phyloP scores from a whole-genome alignment of 805 yeast species.

The Spathaspora arborariae region DNA sequence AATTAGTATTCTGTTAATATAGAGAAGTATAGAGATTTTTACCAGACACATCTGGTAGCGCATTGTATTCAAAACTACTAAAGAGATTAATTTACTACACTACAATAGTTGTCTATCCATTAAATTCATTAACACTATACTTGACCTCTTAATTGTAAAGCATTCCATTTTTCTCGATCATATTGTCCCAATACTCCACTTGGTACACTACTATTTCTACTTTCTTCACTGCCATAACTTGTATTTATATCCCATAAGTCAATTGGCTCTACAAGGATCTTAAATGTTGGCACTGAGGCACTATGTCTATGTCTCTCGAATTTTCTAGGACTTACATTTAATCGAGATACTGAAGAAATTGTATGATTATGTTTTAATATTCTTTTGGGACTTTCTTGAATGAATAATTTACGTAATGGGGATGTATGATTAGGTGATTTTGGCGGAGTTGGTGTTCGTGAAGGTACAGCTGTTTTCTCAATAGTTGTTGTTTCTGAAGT shows the following conservation, averaged over 20 bases:
- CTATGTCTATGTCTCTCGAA: not conserved
- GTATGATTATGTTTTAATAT: constrained; percentile 12
- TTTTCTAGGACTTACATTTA: not conserved
- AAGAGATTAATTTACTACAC: no score
- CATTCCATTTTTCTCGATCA: constrained; percentile 64
- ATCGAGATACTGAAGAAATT: not conserved
- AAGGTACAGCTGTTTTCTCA: constrained; percentile 11
- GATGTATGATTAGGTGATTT: constrained; percentile 15
- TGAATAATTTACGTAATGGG: constrained; percentile 30
- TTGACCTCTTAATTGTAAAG: not conserved
- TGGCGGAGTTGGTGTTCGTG: not conserved
- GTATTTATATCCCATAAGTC: constrained; percentile 28
- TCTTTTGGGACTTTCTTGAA: constrained; percentile 24
- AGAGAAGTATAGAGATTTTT: no score
- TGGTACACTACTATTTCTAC: constrained; percentile 46
- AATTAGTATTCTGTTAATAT: no score
- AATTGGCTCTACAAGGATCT: constrained; percentile 4
- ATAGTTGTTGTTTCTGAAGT: constrained; percentile 28
- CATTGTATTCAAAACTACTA: no score
- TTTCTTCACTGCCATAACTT: constrained; percentile 31
- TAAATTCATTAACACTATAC: not conserved
- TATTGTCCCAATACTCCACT: constrained; percentile 60
- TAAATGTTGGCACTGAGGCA: not conserved
- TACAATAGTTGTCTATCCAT: no score
- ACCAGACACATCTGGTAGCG: no score